phyloP scores from a whole-genome alignment of 2,329 filamentous ascomycete species.

The Talaromyces albobiverticillius region DNA sequence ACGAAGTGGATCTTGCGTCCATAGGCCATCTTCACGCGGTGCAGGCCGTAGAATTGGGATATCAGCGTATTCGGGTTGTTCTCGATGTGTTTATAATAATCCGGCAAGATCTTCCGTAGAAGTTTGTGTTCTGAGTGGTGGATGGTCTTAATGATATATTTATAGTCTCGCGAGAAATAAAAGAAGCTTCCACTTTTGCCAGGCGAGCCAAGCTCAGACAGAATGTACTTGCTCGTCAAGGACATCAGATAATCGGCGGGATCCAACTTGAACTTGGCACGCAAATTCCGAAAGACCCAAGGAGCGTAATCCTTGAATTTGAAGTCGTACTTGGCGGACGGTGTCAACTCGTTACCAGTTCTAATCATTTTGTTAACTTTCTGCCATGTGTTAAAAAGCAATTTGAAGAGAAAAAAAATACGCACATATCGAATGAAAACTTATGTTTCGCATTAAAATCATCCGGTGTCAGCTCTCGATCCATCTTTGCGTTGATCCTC shows the following conservation, averaged over 20 bases:
- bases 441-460: slow-evolving; percentile 96
- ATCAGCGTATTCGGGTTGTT: slow-evolving; percentile 95
- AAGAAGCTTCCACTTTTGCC: slow-evolving; percentile 99
- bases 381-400: background rate
- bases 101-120: slow-evolving; percentile 57
- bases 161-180: slow-evolving; percentile 99
- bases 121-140: slow-evolving; percentile 75
- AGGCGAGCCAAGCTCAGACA: slow-evolving; percentile 93
- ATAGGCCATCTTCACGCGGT: slow-evolving; percentile 97
- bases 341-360: slow-evolving; percentile 93
- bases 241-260: slow-evolving; percentile 98
- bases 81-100: slow-evolving; percentile 91
- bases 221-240: slow-evolving; percentile 95
- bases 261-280: slow-evolving; percentile 83
- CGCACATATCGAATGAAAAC: slow-evolving; percentile 97
- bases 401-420: slow-evolving; percentile 18
- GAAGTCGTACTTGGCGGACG: slow-evolving; percentile 99
- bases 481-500: slow-evolving; percentile 92
- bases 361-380: slow-evolving; percentile 43
- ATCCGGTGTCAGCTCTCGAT: slow-evolving; percentile 81
- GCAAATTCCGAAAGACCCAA: slow-evolving; percentile 94
- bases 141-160: slow-evolving; percentile 99
- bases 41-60: slow-evolving; percentile 95
- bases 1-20: slow-evolving; percentile 99
- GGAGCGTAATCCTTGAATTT: slow-evolving; percentile 99